phyloP scores from a whole-genome alignment of 176 grass and related monocot genomes.

The Cenchrus purpureus region DNA sequence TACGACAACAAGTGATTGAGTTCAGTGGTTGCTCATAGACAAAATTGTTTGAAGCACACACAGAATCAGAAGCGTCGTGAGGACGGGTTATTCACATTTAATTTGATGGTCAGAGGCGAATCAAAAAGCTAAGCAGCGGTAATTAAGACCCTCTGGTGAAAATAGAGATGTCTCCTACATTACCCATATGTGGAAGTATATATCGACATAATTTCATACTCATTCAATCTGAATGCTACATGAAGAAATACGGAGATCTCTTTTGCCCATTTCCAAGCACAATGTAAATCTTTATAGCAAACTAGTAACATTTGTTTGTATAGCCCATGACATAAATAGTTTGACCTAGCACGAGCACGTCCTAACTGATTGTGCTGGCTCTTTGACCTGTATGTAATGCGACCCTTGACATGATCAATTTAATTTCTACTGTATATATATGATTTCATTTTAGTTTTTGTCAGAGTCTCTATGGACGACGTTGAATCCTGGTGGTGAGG shows the following conservation, averaged over 20 bases:
- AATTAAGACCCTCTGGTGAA: too few relatives aligned
- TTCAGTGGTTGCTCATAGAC: too few relatives aligned
- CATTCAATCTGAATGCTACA: too few relatives aligned
- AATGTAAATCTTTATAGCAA: slow-evolving; percentile 23
- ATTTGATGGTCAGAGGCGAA: too few relatives aligned
- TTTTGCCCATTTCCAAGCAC: background rate
- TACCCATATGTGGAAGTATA: too few relatives aligned
- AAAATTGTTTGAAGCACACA: too few relatives aligned
- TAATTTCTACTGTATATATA: background rate
- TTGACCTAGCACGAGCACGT: slow-evolving; percentile 15
- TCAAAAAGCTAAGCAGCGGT: too few relatives aligned
- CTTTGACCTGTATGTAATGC: background rate
- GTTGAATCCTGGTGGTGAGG: slow-evolving; percentile 60
- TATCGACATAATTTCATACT: too few relatives aligned
- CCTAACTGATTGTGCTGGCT: slow-evolving; percentile 8
- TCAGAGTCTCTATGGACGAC: slow-evolving; percentile 33
- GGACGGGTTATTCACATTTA: too few relatives aligned
- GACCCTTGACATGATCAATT: background rate
- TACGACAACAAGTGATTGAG: too few relatives aligned
- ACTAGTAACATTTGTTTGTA: background rate
- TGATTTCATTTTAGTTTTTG: background rate
- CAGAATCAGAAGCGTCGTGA: too few relatives aligned
- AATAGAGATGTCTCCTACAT: too few relatives aligned
- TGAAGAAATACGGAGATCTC: background rate
- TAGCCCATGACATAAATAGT: background rate